Conservation (phyloP, 2,329 filamentous ascomycete species). For the Sclerotinia minor region DNA sequence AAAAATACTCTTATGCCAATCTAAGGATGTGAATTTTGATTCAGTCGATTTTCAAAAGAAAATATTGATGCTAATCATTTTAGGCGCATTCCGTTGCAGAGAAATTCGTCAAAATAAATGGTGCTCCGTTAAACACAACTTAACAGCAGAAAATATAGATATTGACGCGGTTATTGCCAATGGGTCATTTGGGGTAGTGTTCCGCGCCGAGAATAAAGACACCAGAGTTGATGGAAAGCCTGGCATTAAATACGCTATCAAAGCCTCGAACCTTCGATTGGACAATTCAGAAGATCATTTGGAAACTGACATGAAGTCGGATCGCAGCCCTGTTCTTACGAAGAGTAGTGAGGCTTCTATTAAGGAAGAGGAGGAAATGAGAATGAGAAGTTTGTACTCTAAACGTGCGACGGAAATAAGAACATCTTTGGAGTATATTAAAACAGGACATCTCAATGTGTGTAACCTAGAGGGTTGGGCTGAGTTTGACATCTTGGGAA, state of each 20-base stretch:
- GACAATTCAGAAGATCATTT: background rate
- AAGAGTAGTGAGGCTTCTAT: constrained; percentile 10
- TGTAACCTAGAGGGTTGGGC: constrained; percentile 1
- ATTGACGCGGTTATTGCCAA: constrained; percentile 10
- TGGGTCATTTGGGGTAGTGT: constrained; percentile 8
- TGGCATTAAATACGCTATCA: constrained; percentile 6
- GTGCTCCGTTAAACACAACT: background rate
- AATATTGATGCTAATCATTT: background rate
- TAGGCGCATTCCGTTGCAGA: background rate
- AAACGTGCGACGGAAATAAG: constrained; percentile 10
- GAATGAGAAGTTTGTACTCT: background rate
- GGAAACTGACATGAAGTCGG: background rate
- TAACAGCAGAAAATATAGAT: constrained; percentile 10
- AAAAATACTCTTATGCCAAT: background rate
- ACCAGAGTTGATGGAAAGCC: background rate
- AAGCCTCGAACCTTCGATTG: constrained; percentile 1
- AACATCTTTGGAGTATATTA: constrained; percentile 4
- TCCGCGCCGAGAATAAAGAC: constrained; percentile 10
- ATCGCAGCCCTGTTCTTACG: constrained; percentile 2
- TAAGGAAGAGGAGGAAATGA: background rate
- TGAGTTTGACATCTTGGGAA: background rate
- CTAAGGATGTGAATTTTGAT: background rate
- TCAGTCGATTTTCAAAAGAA: background rate
- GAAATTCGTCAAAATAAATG: constrained; percentile 17
- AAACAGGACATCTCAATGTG: constrained; percentile 10